A percentile compares a stretch with the other conserved stretches of the same genome.
Evolutionary conservation across 106 monocot genomes (phyloP).

Genomic region (Allium fistulosum): DNA sequence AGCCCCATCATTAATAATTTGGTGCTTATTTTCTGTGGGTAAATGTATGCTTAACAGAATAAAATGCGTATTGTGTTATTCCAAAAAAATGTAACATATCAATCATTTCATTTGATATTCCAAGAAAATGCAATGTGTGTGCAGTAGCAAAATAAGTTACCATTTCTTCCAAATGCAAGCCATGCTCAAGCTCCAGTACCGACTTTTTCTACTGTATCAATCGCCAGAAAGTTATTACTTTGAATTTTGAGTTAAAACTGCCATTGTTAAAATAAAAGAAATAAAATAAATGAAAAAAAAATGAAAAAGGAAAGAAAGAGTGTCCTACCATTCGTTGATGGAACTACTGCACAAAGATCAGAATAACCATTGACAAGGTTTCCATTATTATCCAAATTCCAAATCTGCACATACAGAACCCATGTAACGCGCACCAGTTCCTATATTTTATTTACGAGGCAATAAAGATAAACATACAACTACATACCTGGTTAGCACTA

Average conservation of each 20-base stretch:
- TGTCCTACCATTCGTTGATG: conserved; percentile 21
- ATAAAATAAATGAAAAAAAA: conserved; percentile 4
- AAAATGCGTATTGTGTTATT: no score
- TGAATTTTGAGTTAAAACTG: no score
- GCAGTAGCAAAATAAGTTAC: conserved; percentile 17
- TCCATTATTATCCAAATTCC: conserved; percentile 60
- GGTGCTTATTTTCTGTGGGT: no score
- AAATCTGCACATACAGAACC: conserved; percentile 43
- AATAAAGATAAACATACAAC: no score
- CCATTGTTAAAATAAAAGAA: conserved; percentile 1
- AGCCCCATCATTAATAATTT: no score
- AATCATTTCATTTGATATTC: no score
- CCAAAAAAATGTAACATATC: no score
- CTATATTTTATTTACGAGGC: no score
- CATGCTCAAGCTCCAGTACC: conserved; percentile 43
- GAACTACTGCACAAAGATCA: conserved; percentile 38
- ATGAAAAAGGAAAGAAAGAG: no score
- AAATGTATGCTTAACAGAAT: no score
- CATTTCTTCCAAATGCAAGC: conserved; percentile 79
- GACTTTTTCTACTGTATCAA: not conserved
- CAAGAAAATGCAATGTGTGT: no score
- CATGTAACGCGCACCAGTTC: not conserved
- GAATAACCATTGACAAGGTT: conserved; percentile 58
- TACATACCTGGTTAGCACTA: conserved; percentile 55
- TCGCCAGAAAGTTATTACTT: no score